Conservation (phyloP, 2,329 filamentous ascomycete genomes). For the Teratosphaeria epicoccoides region DNA sequence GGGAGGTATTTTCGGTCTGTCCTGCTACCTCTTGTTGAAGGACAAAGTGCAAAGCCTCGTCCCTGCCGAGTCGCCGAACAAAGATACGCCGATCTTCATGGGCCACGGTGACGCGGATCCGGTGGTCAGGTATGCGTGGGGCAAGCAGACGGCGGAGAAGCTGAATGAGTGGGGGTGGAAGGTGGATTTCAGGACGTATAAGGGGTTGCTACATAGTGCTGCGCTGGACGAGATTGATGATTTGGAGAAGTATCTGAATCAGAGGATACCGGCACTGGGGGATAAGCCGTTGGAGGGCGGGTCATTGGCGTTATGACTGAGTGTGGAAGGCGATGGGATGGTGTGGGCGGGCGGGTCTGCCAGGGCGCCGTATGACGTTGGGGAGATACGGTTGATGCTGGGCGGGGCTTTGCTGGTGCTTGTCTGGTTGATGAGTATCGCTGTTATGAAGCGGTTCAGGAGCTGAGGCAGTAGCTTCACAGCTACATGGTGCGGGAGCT, state of each 20-base stretch:
- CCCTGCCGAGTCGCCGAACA: slow-evolving; percentile 36
- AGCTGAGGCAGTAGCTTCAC: background rate
- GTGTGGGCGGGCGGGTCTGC: slow-evolving; percentile 1
- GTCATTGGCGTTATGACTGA: slow-evolving; percentile 19
- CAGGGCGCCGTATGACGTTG: slow-evolving; percentile 21
- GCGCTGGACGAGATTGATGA: slow-evolving; percentile 71
- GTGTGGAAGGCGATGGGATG: slow-evolving; percentile 4
- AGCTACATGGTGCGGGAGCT: background rate
- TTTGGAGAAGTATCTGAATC: slow-evolving; percentile 54
- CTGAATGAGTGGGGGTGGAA: slow-evolving; percentile 61
- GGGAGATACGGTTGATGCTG: slow-evolving; percentile 19
- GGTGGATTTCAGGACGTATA: slow-evolving; percentile 69
- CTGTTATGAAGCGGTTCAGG: slow-evolving; percentile 11
- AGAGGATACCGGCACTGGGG: slow-evolving; percentile 40
- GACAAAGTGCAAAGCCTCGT: slow-evolving; percentile 33
- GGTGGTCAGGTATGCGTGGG: slow-evolving; percentile 60
- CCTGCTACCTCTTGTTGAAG: slow-evolving; percentile 66
- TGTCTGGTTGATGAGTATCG: slow-evolving; percentile 18
- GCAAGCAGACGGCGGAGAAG: slow-evolving; percentile 53
- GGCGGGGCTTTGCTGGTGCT: slow-evolving; percentile 13
- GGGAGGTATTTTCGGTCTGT: slow-evolving; percentile 79
- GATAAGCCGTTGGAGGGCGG: slow-evolving; percentile 17
- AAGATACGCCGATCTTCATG: slow-evolving; percentile 74
- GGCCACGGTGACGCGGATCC: slow-evolving; percentile 72
- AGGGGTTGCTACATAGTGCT: slow-evolving; percentile 64